A percentile compares a stretch with the other conserved stretches of the same genome.
These are phyloP conservation scores for Exobasidium cylindrosporum DNA, from an alignment of 1,284 basidiomycete genomes.

Conservation along the genomic window DNA sequence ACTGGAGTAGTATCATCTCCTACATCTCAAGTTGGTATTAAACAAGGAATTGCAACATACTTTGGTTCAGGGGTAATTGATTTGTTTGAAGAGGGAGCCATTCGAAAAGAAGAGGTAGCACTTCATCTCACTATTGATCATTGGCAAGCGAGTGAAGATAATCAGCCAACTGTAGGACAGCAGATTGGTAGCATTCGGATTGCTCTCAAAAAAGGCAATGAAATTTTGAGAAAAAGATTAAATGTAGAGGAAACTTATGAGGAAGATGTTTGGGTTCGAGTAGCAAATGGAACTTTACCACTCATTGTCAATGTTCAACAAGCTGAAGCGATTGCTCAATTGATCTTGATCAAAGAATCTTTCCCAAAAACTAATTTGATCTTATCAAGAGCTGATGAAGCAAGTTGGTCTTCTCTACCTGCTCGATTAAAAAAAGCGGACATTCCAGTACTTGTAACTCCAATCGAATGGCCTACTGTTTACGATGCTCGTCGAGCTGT, in stretches of 20 bases:
- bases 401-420: constrained; percentile 66
- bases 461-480: constrained; percentile 64
- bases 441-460: constrained; percentile 71
- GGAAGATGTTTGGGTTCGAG: constrained; percentile 24
- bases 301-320: constrained; percentile 69
- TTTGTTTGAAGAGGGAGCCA: constrained; percentile 63
- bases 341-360: constrained; percentile 71
- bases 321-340: constrained; percentile 71
- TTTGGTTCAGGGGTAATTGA: constrained; percentile 28
- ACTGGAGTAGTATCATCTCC: constrained; percentile 63
- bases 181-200: constrained; percentile 68
- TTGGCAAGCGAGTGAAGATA: constrained; percentile 54
- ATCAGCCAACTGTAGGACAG: constrained; percentile 62
- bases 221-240: neutral
- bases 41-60: constrained; percentile 60
- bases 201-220: constrained; percentile 53
- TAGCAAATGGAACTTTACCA: constrained; percentile 61
- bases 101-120: constrained; percentile 68
- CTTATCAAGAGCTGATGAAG: constrained; percentile 70
- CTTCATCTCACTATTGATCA: constrained; percentile 68
- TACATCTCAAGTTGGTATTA: constrained; percentile 48
- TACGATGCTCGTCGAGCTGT: constrained; percentile 69
- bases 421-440: constrained; percentile 67
- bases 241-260: constrained; percentile 53
- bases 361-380: constrained; percentile 65